These are phyloP conservation scores for Uncinocarpus reesii DNA, from an alignment of 2,329 filamentous ascomycete species.

Conservation along the genomic window DNA sequence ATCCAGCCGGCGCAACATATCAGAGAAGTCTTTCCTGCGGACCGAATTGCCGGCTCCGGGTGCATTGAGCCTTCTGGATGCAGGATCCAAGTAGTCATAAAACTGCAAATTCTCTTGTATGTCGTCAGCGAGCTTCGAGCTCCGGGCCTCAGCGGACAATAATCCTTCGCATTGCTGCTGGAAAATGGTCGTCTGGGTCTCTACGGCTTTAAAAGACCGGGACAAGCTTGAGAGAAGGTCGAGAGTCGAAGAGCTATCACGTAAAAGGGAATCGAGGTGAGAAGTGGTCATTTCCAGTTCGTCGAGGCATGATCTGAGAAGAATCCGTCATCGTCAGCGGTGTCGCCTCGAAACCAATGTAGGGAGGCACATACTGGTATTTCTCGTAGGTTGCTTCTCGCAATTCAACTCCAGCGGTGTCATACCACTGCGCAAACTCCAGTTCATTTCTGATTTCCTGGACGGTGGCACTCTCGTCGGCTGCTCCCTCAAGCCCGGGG, in stretches of 20 bases:
- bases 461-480: not conserved
- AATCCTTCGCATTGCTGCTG: slow-evolving; percentile 85
- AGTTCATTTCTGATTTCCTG: slow-evolving; percentile 46
- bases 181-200: slow-evolving; percentile 85
- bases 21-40: slow-evolving; percentile 70
- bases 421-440: slow-evolving; percentile 51
- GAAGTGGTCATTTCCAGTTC: slow-evolving; percentile 70
- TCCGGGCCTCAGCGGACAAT: slow-evolving; percentile 65
- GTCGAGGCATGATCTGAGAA: slow-evolving; percentile 60
- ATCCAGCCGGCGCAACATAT: slow-evolving; percentile 79
- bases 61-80: slow-evolving; percentile 80
- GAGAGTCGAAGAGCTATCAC: slow-evolving; percentile 66
- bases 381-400: slow-evolving; percentile 74
- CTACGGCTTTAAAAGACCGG: slow-evolving; percentile 76
- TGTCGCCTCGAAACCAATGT: not conserved
- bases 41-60: slow-evolving; percentile 81
- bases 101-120: slow-evolving; percentile 87
- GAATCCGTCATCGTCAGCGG: not conserved
- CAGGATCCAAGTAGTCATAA: slow-evolving; percentile 85
- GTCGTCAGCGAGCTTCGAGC: slow-evolving; percentile 69
- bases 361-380: slow-evolving; percentile 53
- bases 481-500: not conserved
- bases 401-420: slow-evolving; percentile 53
- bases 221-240: slow-evolving; percentile 67
- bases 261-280: slow-evolving; percentile 68